These are phyloP conservation scores for Sonneratia caseolaris DNA, from an alignment of 345 rosid species.

Conservation along the genomic window DNA sequence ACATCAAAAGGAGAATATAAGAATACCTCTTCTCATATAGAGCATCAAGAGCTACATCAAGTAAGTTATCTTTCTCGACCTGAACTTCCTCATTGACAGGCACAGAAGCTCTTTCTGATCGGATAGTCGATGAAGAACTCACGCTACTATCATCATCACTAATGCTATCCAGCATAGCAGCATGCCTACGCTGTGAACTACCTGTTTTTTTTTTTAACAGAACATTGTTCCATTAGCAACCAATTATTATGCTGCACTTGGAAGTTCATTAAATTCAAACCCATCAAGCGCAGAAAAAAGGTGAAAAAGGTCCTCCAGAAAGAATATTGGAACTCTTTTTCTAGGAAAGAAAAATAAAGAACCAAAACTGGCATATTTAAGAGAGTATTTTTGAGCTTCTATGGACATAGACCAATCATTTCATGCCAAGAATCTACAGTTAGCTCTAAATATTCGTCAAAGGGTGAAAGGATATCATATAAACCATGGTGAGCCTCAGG, in stretches of 20 bases:
- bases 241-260: neutral
- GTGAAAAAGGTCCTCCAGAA: neutral
- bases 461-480: neutral
- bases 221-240: neutral
- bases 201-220: conserved; percentile 22
- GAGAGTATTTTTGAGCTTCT: neutral
- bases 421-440: neutral
- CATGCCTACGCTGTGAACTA: conserved; percentile 39
- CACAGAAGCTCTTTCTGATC: conserved; percentile 44
- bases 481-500: neutral
- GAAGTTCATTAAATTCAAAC: neutral
- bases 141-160: conserved; percentile 83
- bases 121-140: conserved; percentile 60
- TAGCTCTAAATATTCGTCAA: neutral
- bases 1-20: neutral
- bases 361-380: neutral
- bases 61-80: conserved; percentile 46
- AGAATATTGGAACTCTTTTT: neutral
- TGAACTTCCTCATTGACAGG: conserved; percentile 50
- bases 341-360: neutral
- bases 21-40: conserved; percentile 65
- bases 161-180: conserved; percentile 32
- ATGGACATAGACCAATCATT: neutral
- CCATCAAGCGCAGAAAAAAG: neutral
- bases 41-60: conserved; percentile 81